Base-by-base conservation (phyloP, 75 land plant species). In the Pseudotsuga menziesii region DNA sequence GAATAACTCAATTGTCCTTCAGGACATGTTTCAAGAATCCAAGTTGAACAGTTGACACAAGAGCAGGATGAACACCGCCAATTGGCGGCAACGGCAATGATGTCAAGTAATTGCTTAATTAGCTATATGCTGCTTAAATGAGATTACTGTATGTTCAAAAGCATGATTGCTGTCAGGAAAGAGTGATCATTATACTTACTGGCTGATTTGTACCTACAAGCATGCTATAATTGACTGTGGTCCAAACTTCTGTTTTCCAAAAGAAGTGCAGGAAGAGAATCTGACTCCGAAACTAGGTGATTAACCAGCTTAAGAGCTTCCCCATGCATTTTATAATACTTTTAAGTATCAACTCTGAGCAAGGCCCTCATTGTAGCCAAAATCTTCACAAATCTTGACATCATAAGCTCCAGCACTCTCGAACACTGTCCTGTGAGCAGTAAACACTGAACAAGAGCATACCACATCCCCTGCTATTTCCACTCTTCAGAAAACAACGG, bases 351-450 rank as follows among this genome's bases (percentile, higher is more conserved):
- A 97, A 78, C 60, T 87, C 90, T 55, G 61, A n/a, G 75, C 84
- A 88, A 58, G 84, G 77, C 6, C 89, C 85, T n/a, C 78, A 79
- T 80, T 86, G 79, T 39, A 78, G 81, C 83, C 94, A 81, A 74
- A 94, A 86, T 61, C 92, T 75, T 92, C 94, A 84, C 89, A 97
- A 29, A 96, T 91, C 75, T 84, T 90, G 15, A 94, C 78, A 88
- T 94, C 97, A 80, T 93, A 58, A 97, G 79, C 41, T 92, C 91
- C 27, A 89, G 26, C 58, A 91, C 93, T 39, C 79, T 83, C 52
- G 84, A 77, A 61, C 87, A 77, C 57, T 94, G 91, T 67, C 92
- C 89, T 66, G 95, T 92, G 61, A 91, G 80, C 70, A 89, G 78
- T 58, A 90, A 78, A 56, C 92, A 90, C 86, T 97, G 99, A 62